Conservation (phyloP, 2,329 filamentous ascomycete genomes). For the Ceratocystis destructans region DNA sequence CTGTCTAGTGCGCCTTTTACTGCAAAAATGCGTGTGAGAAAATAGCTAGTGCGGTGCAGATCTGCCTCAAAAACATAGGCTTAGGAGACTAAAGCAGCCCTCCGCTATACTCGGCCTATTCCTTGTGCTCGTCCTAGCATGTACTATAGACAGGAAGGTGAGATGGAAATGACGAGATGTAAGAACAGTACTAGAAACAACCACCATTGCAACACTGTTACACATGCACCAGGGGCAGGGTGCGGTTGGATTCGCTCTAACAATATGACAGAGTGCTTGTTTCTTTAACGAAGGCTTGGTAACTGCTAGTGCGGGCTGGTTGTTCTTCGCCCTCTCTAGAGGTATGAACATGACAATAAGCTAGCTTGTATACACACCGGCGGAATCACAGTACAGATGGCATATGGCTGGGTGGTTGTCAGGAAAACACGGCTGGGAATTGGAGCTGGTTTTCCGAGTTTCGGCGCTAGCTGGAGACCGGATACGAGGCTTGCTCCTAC, state of each 20-base stretch:
- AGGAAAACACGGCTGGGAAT: background rate
- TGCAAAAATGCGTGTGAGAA: background rate
- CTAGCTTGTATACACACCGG: background rate
- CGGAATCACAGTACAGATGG: background rate
- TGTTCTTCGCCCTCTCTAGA: background rate
- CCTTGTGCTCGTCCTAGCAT: too few species aligned
- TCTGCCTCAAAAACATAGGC: background rate
- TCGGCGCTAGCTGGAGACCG: background rate
- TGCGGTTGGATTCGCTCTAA: background rate
- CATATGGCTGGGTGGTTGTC: background rate
- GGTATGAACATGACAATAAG: background rate
- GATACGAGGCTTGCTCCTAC: background rate
- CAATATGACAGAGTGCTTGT: background rate
- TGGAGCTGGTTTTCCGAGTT: background rate
- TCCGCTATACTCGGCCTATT: too few species aligned
- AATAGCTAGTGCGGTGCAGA: background rate
- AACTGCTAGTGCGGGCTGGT: background rate
- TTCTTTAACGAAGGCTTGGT: background rate
- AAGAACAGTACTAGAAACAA: background rate
- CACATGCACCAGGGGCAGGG: slow-evolving; percentile 2
- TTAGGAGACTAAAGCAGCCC: background rate
- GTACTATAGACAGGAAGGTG: too few species aligned
- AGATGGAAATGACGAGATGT: too few species aligned
- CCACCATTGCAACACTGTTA: background rate
- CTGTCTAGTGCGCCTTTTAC: background rate